Conservation (phyloP, 202 grass and related monocot species). For the Saccharum hybrid region DNA sequence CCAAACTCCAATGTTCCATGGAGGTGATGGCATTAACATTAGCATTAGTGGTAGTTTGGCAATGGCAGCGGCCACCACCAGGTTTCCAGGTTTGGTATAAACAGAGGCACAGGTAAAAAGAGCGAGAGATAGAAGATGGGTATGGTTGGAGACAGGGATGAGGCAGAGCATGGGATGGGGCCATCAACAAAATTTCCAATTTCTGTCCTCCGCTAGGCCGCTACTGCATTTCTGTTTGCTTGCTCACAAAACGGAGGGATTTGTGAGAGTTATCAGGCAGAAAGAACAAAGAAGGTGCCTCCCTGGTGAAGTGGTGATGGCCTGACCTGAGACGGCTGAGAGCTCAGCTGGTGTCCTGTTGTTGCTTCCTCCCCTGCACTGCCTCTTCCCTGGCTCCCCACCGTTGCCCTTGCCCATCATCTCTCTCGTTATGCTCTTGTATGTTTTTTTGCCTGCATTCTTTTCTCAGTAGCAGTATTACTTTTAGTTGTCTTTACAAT, state of each 20-base stretch:
- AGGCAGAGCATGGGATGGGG: slow-evolving; percentile 71
- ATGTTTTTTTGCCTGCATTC: neutral
- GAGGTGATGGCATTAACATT: neutral
- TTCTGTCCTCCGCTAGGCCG: neutral
- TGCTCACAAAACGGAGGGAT: neutral
- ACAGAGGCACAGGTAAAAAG: neutral
- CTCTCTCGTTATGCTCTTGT: neutral
- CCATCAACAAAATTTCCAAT: too few species aligned
- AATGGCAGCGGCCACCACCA: too few species aligned
- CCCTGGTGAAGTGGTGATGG: too few species aligned
- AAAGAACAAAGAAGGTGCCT: neutral
- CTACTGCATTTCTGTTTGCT: neutral
- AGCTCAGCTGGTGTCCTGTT: slow-evolving; percentile 33
- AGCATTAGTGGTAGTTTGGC: too few species aligned
- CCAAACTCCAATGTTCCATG: neutral
- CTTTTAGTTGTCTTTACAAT: neutral
- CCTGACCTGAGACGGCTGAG: neutral
- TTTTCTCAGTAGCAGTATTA: neutral
- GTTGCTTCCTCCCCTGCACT: slow-evolving; percentile 80
- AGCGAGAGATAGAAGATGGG: slow-evolving; percentile 7
- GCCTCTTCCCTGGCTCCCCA: slow-evolving; percentile 89
- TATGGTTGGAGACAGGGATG: slow-evolving; percentile 54
- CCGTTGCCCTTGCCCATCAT: neutral
- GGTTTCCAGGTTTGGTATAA: neutral
- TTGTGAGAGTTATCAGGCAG: neutral